Evolutionary conservation across 164 flowering plant species (phyloP).

Genomic region (Kingdonia uniflora): DNA sequence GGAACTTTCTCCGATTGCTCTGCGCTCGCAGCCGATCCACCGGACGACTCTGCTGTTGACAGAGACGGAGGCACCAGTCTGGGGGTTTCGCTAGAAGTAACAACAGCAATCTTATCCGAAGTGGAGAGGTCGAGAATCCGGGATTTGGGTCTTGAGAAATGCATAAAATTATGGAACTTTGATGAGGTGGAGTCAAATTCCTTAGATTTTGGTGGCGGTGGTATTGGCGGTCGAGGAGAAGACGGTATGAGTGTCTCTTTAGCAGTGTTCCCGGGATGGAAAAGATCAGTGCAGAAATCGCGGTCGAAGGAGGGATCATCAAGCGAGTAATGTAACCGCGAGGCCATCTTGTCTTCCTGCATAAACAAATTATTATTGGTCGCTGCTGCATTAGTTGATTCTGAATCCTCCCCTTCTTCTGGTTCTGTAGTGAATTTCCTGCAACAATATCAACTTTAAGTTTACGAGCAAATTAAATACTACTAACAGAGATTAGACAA

Average conservation of each 20-base stretch:
- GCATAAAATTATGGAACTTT: constrained; percentile 27
- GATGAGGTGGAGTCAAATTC: constrained; percentile 2
- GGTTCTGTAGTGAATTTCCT: too few relatives aligned
- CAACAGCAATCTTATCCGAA: constrained; percentile 4
- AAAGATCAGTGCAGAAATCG: constrained; percentile 40
- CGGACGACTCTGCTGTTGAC: constrained; percentile 31
- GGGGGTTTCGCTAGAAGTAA: constrained; percentile 51
- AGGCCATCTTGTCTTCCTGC: constrained; percentile 90
- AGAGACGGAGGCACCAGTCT: constrained; percentile 1
- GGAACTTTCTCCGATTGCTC: constrained; percentile 13
- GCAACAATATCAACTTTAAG: too few relatives aligned
- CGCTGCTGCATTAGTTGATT: too few relatives aligned
- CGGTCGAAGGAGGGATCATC: constrained; percentile 35
- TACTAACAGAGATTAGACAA: too few relatives aligned
- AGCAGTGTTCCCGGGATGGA: constrained; percentile 15
- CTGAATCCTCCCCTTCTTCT: too few relatives aligned
- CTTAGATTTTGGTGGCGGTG: constrained; percentile 5
- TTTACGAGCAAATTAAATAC: too few relatives aligned
- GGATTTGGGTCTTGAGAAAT: constrained; percentile 26
- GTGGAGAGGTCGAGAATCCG: too few relatives aligned
- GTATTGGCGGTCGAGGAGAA: constrained; percentile 30
- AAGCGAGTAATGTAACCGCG: constrained; percentile 75
- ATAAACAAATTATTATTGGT: constrained; percentile 37
- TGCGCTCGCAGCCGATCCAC: constrained; percentile 27
- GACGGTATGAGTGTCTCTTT: neutral